Evolutionary conservation across 2,329 filamentous ascomycete species (phyloP), one percentile per base, ranked within the genome.

Genomic region (Aspergillus pseudotamarii): DNA sequence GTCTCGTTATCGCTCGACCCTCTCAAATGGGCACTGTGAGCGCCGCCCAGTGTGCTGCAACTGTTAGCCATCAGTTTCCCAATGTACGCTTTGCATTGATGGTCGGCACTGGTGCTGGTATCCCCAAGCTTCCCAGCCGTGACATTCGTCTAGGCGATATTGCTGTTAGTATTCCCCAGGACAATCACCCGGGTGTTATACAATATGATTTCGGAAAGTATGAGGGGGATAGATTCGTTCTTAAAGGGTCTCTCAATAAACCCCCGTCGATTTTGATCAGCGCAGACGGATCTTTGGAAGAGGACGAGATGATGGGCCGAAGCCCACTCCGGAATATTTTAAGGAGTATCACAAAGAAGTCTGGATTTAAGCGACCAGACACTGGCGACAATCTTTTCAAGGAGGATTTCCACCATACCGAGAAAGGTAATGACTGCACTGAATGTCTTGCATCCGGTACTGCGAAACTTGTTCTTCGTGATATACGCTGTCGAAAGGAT

Each of bases 111-210:
- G 71, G 68, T 8, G 70, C 66, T 41, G 71, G 68, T 10, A 64
- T 68, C 19, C 70, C 71, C 14, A 30, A 51, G 45, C 46, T 28
- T 10, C 19, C 19, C 6, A 45, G 36, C 14, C 34, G 64, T 12
- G 69, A 71, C 56, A 64, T 71, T 57, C 62, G 68, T 1, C 61
- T 72, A 2, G 70, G 70, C 4, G 70, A 72, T 63, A 57, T 72
- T 28, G 66, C 70, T 14, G 41, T 61, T n/a, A 51, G 51, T 19
- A 50, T 36, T 4, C 51, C 59, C 6, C 11, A 36, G 19, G 6
- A 21, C 53, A 23, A 21, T 1, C 32, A 32, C 11, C n/a, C 26
- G 1, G 30, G 53, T 19, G 32, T 55, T 16, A 8, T 28, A 19
- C 26, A 32, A 38, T 55, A 32, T 32, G 32, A 55, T 21, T 55